Evolutionary conservation across 176 grass and related monocot genomes (phyloP), one percentile per base, ranked within the genome.

Genomic region (Juncus effusus): DNA sequence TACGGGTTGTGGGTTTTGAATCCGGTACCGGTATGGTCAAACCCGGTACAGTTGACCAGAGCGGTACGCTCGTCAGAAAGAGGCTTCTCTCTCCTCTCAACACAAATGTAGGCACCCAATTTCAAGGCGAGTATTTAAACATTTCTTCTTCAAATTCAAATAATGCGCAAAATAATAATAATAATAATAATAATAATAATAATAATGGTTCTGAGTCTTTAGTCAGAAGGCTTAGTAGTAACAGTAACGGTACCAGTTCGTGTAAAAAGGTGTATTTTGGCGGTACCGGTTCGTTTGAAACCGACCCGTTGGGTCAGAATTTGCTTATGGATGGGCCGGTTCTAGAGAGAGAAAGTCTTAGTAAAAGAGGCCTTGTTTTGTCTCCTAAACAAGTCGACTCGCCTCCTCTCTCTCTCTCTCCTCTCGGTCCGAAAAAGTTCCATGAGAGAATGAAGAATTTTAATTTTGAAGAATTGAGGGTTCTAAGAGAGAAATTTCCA

Each of bases 1-100:
- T 82, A 79, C 78, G 94, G 47, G 75, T 97, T 40, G 59, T 92
- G 67, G 94, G 94, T 55, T 97, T 97, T 73, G 78, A 92, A 82
- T 84, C 94, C 62, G 56, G 59, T 69, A 47, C 14, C 16, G 38
- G 51, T 55, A 54, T 5, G 2, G 50, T 39, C 16, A 38, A 38
- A 40, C 51, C 51, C 6, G 47, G 28, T 52, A 49, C 52, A 37
- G 40, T 52, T 38, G 56, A 69, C 56, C 51, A 57, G 16, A 52
- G 38, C 42, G 15, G 51, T 10, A 37, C 56, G n/a, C 39, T 72
- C 57, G 83, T 82, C 67, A 86, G 78, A 79, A 99, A 93, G 77
- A 87, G 83, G 38, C 64, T 99, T 40, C 58, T 87, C 42, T 99
- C 94, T 19, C 94, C 85, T 80, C 81, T 90, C 61, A 90, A 67